Evolutionary conservation across 75 land plant genomes (phyloP).

Genomic region (Ceratopteris richardii): DNA sequence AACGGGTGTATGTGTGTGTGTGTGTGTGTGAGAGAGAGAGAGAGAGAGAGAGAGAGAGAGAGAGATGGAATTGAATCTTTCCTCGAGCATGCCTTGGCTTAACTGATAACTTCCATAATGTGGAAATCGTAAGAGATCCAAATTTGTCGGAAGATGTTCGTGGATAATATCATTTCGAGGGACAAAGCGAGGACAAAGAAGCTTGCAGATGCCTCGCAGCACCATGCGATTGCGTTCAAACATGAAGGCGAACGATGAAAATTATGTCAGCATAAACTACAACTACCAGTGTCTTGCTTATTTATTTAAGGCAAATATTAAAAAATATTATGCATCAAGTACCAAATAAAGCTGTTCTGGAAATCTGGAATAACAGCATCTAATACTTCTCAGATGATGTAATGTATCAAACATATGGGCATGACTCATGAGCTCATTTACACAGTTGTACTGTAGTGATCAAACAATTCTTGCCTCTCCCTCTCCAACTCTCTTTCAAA

Average conservation of each 20-base stretch:
- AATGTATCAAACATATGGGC: no score
- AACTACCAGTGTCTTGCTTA: no score
- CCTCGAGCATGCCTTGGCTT: background rate
- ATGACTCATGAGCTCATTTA: background rate
- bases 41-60: no score
- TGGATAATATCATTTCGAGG: no score
- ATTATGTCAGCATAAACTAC: no score
- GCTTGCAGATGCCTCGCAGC: no score
- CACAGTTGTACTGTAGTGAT: background rate
- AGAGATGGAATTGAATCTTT: background rate
- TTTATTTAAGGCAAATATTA: no score
- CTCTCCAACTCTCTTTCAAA: slow-evolving; percentile 16
- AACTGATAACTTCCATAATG: background rate
- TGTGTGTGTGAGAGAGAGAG: no score
- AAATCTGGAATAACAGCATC: background rate
- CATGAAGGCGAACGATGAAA: no score
- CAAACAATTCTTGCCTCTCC: slow-evolving; percentile 8
- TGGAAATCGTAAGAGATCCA: background rate
- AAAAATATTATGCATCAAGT: background rate
- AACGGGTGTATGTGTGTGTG: background rate
- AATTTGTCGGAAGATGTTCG: no score
- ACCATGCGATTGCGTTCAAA: no score
- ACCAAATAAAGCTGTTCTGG: background rate
- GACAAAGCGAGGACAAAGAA: no score
- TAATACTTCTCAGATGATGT: background rate